Base-by-base conservation (phyloP, 306 rosid species). In the Begonia peltatifolia region DNA sequence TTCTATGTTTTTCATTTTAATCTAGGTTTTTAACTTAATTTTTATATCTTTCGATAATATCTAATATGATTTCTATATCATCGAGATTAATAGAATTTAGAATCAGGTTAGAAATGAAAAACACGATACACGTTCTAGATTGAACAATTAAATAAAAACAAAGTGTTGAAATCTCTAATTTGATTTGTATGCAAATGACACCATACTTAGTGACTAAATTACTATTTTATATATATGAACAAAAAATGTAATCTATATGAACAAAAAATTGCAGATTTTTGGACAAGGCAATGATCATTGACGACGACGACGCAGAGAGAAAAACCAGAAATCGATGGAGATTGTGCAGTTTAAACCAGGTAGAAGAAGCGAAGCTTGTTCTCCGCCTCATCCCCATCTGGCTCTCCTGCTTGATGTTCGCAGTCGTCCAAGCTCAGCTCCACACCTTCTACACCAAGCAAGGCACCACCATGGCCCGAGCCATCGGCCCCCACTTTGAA, bases 351-450 rank as follows among this genome's bases (percentile, higher is more conserved):
- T 61, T 73, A 17, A 71, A 59, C 6, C 89, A 87, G 69, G 96
- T 87, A 10, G 90, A 80, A 66, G 90, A 87, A 73, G 90, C 68
- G 41, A 87, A 83, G 76, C 74, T 74, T 1, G 72, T 83, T 10
- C 56, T 78, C 15, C 75, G 94, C 3, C 63, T 87, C 6, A 68
- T 87, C 30, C 96, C 94, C 30, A 54, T 87, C 47, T 87, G 96
- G 94, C 52, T 87, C 5, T 67, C 78, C 1, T 83, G 90, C 35
- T 6, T 87, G 10, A 83, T 83, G 79, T 80, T 77, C 70, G 61
- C 58, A 0, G 83, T 65, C 0, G 80, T 78, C 14, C 84, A 87
- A 53, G 38, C 87, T 11, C 87, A 78, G 42, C 41, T 68, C 18
- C 74, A 72, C 73, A 87, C 96, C 52, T 78, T 4, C 63, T 80